Base-by-base conservation (phyloP, 495 filamentous ascomycete species). In the Aspergillus saccharolyticus region DNA sequence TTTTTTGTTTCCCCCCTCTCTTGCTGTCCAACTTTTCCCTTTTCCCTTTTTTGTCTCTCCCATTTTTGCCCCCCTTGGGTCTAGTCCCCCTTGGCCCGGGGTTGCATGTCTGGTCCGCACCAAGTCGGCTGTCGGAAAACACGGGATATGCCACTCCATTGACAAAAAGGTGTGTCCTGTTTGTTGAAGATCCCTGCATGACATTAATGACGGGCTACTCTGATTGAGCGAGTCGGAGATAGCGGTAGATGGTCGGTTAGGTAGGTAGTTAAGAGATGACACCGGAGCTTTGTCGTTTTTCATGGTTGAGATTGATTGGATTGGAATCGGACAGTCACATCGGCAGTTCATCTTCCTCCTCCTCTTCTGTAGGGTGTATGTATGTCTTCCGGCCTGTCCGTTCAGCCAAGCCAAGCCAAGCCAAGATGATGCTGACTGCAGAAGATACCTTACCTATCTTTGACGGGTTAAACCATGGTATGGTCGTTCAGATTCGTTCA, bases 71-170 rank as follows among this genome's bases (percentile, higher is more conserved):
- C 43, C n/a, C 42, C 17, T 54, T 56, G 39, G 14, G n/a, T 47
- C 44, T 52, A 25, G n/a, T 52, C 33, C 18, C 9, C 19, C 9
- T 30, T 33, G 18, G 25, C 12, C 44, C 14, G 44, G 19, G 47
- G 15, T 39, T 5, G 33, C 33, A 39, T 6, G 33, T 53, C 33
- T 39, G n/a, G 28, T 24, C n/a, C 9, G 22, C 45, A 44, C 19
- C 20, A 42, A 39, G 52, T 53, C 54, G 48, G 53, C 44, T 47
- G 17, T 52, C 54, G 58, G 58, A 46, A 61, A 22, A 44, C 24
- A 45, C 58, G 58, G 58, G 19, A 50, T 20, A 12, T 25, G 54
- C 4, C 17, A 39, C 20, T 54, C 54, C 56, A 56, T 56, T 5
- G 42, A 52, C 52, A 15, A n/a, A 10, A 22, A 0, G 15, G 47